Base-by-base conservation (phyloP, 2,329 filamentous ascomycete species). In the Aureobasidium vineae region DNA sequence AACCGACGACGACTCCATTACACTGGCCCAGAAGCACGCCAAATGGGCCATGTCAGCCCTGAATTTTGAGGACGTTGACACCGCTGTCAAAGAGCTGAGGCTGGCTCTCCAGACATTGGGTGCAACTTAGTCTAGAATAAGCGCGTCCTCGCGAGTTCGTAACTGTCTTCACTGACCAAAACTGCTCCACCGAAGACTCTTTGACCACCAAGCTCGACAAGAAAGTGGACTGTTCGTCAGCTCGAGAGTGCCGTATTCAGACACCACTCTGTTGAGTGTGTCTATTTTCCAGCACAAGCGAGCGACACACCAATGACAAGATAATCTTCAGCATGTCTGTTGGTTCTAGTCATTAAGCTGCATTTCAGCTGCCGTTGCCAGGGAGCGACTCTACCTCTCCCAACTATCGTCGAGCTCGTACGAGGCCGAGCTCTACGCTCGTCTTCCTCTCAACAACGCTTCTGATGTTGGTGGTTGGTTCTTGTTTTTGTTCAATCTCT, bases 31-130 rank as follows among this genome's bases (percentile, higher is more conserved):
- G 76, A 99, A 98, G 76, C 95, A 98, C 79, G 93, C 94, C 2
- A 92, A 92, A 73, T 99, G 92, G 91, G 95, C 95, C 0, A 96
- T 98, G 49, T 97, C 93, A 13, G 95, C 95, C 0, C 80, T 99
- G 56, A 97, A 97, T 73, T 99, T 99, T 77, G 95, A 99, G 71
- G 95, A 99, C 75, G 90, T 96, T 1, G 83, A 88, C 1, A 99
- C 95, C 0, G 95, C 95, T 0, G 88, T 98, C 5, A 88, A 88
- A 73, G 93, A 99, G 75, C 77, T 99, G 69, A 86, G 86, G 63
- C 87, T 86, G 67, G 95, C 95, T 3, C 79, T 99, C 69, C 81
- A 85, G 66, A 79, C 82, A 21, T 79, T 97, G 57, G 91, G 91
- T 2, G 89, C 87, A 15, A 79, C 79, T 43, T 88, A 61, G 36